Evolutionary conservation across 805 yeast species (phyloP).

Genomic region (Saccharomyces paradoxus): DNA sequence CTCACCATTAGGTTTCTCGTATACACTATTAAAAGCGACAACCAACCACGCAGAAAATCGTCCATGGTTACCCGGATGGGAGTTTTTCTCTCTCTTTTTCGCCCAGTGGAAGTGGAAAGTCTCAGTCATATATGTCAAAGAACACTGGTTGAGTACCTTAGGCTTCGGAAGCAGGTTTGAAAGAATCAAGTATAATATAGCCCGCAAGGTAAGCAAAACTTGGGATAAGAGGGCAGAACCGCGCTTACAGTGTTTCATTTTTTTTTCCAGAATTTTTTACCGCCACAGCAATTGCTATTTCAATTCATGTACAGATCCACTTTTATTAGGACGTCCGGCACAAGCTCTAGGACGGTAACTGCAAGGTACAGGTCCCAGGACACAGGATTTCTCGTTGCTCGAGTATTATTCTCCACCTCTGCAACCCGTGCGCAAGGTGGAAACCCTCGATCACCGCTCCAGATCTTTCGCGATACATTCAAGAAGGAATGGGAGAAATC

Average conservation of each 20-base stretch:
- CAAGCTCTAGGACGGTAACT: not conserved
- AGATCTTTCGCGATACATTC: conserved; percentile 90
- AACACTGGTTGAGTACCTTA: not conserved
- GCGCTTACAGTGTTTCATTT: conserved; percentile 1
- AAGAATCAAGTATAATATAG: not conserved
- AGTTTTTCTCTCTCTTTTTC: not conserved
- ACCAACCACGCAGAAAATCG: not conserved
- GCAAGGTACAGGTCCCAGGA: not conserved
- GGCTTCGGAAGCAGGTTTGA: not conserved
- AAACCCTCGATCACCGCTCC: conserved; percentile 55
- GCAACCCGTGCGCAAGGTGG: conserved; percentile 8
- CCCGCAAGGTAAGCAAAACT: conserved; percentile 4
- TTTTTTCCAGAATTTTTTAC: not conserved
- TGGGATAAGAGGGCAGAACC: conserved; percentile 2
- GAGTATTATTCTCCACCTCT: conserved; percentile 11
- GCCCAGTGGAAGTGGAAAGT: not conserved
- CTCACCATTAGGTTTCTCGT: no score
- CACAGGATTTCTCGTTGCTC: not conserved
- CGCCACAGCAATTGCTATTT: not conserved
- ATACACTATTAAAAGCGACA: not conserved
- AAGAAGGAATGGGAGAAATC: conserved; percentile 85
- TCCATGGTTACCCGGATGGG: not conserved
- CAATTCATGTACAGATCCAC: not conserved
- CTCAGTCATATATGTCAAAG: conserved; percentile 1
- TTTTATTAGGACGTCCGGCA: not conserved